Conservation (phyloP, 495 filamentous ascomycete genomes). For the Hypoxylon lenormandii region DNA sequence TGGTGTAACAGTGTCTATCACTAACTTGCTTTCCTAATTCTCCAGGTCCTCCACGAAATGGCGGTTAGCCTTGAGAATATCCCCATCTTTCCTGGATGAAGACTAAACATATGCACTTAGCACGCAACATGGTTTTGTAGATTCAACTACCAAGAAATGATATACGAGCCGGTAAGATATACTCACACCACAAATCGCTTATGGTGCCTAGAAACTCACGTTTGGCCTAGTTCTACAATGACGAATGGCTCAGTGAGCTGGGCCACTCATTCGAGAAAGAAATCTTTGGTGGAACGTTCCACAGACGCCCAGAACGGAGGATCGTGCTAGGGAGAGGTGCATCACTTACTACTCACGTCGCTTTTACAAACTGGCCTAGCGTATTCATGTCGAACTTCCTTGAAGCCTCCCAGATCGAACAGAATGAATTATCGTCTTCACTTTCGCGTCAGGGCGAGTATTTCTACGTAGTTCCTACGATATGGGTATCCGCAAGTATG, state of each 20-base stretch:
- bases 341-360: neutral
- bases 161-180: conserved; percentile 13
- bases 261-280: conserved; percentile 1
- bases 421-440: too few relatives aligned
- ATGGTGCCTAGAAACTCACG: neutral
- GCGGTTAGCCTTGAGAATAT: neutral
- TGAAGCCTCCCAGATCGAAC: too few relatives aligned
- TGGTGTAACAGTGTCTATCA: neutral
- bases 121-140: conserved; percentile 1
- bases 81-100: neutral
- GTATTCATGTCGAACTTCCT: neutral
- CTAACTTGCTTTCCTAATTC: neutral
- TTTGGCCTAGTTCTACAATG: conserved; percentile 6
- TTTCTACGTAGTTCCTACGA: neutral
- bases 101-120: conserved; percentile 11
- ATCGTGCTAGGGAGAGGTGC: neutral
- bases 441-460: neutral
- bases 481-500: conserved; percentile 2
- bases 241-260: conserved; percentile 12
- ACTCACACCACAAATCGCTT: neutral
- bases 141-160: neutral
- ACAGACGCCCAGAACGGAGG: neutral
- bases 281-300: neutral
- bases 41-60: conserved; percentile 16
- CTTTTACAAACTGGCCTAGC: neutral